Evolutionary conservation across 768 basidiomycete genomes (phyloP), one percentile per base, ranked within the genome.

Genomic region (Mycena floridula): DNA sequence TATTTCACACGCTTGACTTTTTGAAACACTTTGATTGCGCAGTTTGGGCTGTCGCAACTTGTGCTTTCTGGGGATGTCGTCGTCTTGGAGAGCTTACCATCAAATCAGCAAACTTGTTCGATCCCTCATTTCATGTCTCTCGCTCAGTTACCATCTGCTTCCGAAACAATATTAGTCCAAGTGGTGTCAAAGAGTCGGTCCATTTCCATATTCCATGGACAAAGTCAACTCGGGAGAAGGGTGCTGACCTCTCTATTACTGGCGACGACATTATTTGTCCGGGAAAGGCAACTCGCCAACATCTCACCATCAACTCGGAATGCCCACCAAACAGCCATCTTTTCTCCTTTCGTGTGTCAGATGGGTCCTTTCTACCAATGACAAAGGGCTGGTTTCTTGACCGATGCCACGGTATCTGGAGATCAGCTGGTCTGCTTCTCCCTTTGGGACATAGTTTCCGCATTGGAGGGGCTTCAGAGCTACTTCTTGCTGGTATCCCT

Each of bases 31-130:
- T 58, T 8, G 59, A 69, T 37, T 61, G 63, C 3, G 64, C 67
- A 0, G 32, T 68, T 7, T 70, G 59, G 57, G 69, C 69, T 0
- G 30, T n/a, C n/a, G n/a, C n/a, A n/a, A n/a, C n/a, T n/a, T n/a
- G n/a, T n/a, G n/a, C n/a, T n/a, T n/a, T n/a, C n/a, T n/a, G n/a
- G n/a, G n/a, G n/a, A n/a, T n/a, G n/a, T n/a, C n/a, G n/a, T n/a
- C n/a, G n/a, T n/a, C n/a, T n/a, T n/a, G n/a, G n/a, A n/a, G n/a
- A n/a, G n/a, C n/a, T n/a, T n/a, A n/a, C n/a, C n/a, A n/a, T n/a
- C n/a, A n/a, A n/a, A n/a, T n/a, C n/a, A n/a, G n/a, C n/a, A n/a
- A n/a, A n/a, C n/a, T n/a, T n/a, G n/a, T n/a, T n/a, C n/a, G n/a
- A n/a, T n/a, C n/a, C n/a, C n/a, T n/a, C n/a, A n/a, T n/a, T n/a